Evolutionary conservation across 1,139 yeast genomes (phyloP).

Genomic region (Saccharomycopsis hybrid): DNA sequence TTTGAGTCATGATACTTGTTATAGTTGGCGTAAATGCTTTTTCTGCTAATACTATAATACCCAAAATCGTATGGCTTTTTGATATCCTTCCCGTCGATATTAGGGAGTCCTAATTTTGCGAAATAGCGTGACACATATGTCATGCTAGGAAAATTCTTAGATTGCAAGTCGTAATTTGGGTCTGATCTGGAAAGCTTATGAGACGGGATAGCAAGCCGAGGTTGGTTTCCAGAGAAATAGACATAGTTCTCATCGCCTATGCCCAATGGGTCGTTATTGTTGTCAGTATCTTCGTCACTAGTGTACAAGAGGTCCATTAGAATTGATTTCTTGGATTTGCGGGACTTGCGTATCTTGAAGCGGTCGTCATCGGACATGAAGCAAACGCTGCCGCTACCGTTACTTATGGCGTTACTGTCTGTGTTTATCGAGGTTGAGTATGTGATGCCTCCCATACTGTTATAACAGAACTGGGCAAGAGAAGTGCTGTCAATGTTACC

Average conservation of each 20-base stretch:
- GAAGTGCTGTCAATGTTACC: too few relatives aligned
- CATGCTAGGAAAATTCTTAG: slow-evolving; percentile 4
- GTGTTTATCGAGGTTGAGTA: not conserved
- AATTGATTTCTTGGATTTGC: slow-evolving; percentile 11
- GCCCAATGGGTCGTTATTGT: not conserved
- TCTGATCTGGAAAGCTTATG: not conserved
- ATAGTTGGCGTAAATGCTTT: too few relatives aligned
- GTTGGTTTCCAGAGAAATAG: not conserved
- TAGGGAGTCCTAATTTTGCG: slow-evolving; percentile 7
- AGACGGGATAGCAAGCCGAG: slow-evolving; percentile 1
- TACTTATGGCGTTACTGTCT: not conserved
- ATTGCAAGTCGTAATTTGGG: slow-evolving; percentile 10
- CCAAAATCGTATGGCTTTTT: slow-evolving; percentile 15
- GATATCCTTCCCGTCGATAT: slow-evolving; percentile 4
- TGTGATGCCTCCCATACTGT: not conserved
- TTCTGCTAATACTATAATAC: slow-evolving; percentile 3
- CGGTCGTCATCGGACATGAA: too few relatives aligned
- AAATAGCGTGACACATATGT: slow-evolving; percentile 11
- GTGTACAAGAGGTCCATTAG: slow-evolving; percentile 12
- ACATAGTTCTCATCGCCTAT: not conserved
- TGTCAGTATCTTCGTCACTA: not conserved
- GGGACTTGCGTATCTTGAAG: slow-evolving; percentile 9
- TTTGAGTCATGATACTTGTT: too few relatives aligned
- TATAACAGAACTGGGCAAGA: too few relatives aligned
- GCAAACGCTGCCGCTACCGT: not conserved